Evolutionary conservation across 495 filamentous ascomycete genomes (phyloP).

Genomic region (Aspergillus homomorphus): DNA sequence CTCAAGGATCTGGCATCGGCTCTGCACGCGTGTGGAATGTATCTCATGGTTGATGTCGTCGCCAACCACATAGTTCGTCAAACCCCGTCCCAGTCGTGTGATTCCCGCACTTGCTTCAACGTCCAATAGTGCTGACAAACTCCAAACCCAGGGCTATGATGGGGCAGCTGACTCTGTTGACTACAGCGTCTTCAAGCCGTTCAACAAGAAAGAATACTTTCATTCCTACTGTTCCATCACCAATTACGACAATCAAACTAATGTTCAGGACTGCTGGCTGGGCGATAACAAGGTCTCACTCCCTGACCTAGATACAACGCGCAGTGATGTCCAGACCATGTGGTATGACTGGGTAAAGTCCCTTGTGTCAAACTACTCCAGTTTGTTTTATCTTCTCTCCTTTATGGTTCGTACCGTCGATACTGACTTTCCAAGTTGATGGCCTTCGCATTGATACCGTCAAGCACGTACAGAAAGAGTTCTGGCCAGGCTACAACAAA

Average conservation of each 20-base stretch:
- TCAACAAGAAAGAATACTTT: neutral
- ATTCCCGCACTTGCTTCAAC: no score
- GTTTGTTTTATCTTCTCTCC: constrained; percentile 16
- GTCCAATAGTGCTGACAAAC: neutral
- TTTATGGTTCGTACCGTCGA: neutral
- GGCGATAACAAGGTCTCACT: constrained; percentile 59
- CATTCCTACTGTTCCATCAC: constrained; percentile 54
- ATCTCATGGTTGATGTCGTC: constrained; percentile 12
- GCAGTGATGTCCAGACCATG: constrained; percentile 48
- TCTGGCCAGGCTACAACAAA: constrained; percentile 61
- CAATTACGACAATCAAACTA: constrained; percentile 56
- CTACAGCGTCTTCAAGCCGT: neutral
- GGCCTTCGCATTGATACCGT: constrained; percentile 76
- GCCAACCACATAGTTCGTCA: constrained; percentile 10
- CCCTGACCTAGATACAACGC: constrained; percentile 65
- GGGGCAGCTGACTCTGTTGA: neutral
- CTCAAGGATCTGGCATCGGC: constrained; percentile 11
- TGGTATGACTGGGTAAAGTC: constrained; percentile 64
- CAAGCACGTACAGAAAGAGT: constrained; percentile 66
- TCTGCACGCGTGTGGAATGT: constrained; percentile 6
- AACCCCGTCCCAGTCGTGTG: neutral
- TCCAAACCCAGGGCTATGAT: neutral
- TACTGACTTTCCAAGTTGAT: constrained; percentile 48
- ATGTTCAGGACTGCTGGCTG: constrained; percentile 57
- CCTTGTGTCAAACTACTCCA: constrained; percentile 65